Evolutionary conservation across 805 yeast genomes (phyloP).

Genomic region (Myxozyma monticola): DNA sequence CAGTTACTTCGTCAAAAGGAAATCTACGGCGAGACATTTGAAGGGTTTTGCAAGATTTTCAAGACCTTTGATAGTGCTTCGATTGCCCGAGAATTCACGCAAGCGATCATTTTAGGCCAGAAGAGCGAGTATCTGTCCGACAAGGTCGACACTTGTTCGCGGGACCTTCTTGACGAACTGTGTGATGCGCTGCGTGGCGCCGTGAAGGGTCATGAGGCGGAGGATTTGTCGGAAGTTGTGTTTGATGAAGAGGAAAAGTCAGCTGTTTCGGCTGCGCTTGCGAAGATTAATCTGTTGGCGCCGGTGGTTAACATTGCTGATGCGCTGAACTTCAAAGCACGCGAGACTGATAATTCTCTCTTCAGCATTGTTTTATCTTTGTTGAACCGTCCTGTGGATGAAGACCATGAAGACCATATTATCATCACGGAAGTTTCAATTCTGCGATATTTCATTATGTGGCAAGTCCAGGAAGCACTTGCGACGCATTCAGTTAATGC

Average conservation of each 20-base stretch:
- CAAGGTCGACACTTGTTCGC: slow-evolving; percentile 8
- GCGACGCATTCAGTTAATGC: slow-evolving; percentile 1
- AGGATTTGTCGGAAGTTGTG: slow-evolving; percentile 10
- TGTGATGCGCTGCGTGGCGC: background rate
- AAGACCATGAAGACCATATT: background rate
- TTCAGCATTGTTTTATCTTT: background rate
- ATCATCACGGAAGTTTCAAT: slow-evolving; percentile 2
- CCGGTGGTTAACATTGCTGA: slow-evolving; percentile 12
- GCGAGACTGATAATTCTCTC: slow-evolving; percentile 5
- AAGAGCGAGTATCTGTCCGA: slow-evolving; percentile 15
- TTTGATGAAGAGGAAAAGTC: background rate
- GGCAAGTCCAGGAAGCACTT: slow-evolving; percentile 20
- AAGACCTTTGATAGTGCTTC: slow-evolving; percentile 7
- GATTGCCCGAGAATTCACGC: slow-evolving; percentile 15
- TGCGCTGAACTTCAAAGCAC: slow-evolving; percentile 1
- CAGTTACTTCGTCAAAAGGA: slow-evolving; percentile 28
- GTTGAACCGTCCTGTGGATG: slow-evolving; percentile 6
- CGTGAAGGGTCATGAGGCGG: background rate
- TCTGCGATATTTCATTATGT: slow-evolving; percentile 16
- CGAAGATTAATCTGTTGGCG: slow-evolving; percentile 10
- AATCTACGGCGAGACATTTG: slow-evolving; percentile 33
- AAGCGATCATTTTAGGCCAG: slow-evolving; percentile 15
- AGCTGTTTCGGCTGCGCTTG: background rate
- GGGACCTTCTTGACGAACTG: slow-evolving; percentile 21
- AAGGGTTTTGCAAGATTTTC: slow-evolving; percentile 15